Conservation (phyloP, 345 rosid genomes). For the Lumnitzera racemosa region DNA sequence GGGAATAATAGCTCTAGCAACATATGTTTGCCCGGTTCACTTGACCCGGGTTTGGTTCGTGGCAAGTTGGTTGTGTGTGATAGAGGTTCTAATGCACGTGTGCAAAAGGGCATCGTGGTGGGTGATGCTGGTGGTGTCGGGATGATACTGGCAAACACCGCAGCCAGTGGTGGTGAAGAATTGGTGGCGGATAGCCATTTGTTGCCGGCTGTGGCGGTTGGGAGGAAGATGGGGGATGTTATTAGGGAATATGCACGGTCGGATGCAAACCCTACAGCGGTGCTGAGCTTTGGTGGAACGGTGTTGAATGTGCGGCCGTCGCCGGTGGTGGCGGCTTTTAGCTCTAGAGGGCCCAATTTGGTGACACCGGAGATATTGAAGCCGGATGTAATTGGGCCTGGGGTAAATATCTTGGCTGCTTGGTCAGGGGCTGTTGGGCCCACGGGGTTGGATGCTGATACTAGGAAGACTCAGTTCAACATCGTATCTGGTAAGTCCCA, state of each 20-base stretch:
- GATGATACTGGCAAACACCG: constrained; percentile 77
- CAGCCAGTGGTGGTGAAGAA: constrained; percentile 61
- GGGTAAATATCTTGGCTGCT: constrained; percentile 76
- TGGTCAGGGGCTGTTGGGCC: constrained; percentile 79
- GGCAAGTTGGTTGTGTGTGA: constrained; percentile 85
- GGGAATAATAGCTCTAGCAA: constrained; percentile 33
- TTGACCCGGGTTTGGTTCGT: constrained; percentile 38
- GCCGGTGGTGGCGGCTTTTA: constrained; percentile 87
- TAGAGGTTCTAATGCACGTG: constrained; percentile 66
- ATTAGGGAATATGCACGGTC: constrained; percentile 44
- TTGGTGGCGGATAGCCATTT: constrained; percentile 81
- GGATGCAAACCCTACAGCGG: constrained; percentile 41
- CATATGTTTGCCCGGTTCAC: constrained; percentile 70
- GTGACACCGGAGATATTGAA: constrained; percentile 72
- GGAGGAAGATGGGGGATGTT: constrained; percentile 50
- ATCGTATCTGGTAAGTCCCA: constrained; percentile 62
- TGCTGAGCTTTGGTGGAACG: constrained; percentile 59
- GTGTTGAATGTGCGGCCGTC: constrained; percentile 55
- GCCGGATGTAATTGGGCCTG: constrained; percentile 89
- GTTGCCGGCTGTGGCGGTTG: constrained; percentile 66
- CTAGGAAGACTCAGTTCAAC: constrained; percentile 55
- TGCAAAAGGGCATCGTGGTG: constrained; percentile 75
- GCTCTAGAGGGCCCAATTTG: constrained; percentile 80
- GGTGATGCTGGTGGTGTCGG: constrained; percentile 76
- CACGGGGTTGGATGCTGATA: constrained; percentile 58